Percentiles rank a stretch among this genome's conserved stretches.
These are phyloP conservation scores for Trapa bicornis DNA, from an alignment of 345 rosid species.

Conservation along the genomic window DNA sequence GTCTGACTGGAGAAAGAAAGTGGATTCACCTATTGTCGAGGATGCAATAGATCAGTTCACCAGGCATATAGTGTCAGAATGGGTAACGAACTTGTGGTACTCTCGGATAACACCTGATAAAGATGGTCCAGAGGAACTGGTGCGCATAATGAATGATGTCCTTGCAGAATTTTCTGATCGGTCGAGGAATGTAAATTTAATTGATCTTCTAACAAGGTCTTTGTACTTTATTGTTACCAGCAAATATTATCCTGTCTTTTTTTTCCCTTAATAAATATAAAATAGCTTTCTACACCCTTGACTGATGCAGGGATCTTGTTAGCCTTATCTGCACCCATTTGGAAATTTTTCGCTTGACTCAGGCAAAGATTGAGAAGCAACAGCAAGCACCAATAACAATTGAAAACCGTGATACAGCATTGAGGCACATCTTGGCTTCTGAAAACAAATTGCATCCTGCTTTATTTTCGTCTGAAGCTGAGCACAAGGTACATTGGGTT, in stretches of 20 bases:
- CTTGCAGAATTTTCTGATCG: constrained; percentile 78
- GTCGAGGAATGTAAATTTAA: constrained; percentile 65
- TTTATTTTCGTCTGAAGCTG: constrained; percentile 77
- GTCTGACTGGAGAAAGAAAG: constrained; percentile 78
- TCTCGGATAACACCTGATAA: constrained; percentile 75
- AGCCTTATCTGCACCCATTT: constrained; percentile 56
- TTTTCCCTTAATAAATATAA: neutral
- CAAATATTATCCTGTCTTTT: neutral
- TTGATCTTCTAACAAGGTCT: constrained; percentile 83
- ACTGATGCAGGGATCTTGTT: constrained; percentile 71
- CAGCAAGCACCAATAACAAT: constrained; percentile 32
- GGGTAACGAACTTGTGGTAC: constrained; percentile 94
- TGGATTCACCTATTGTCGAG: constrained; percentile 82
- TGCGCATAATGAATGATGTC: constrained; percentile 55
- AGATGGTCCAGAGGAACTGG: constrained; percentile 86
- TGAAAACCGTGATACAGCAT: constrained; percentile 55
- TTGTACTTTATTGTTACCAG: constrained; percentile 6
- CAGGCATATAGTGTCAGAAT: constrained; percentile 77
- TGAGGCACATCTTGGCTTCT: constrained; percentile 48
- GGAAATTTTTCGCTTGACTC: constrained; percentile 71
- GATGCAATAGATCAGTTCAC: constrained; percentile 77
- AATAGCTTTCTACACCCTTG: constrained; percentile 22
- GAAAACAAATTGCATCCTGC: constrained; percentile 95
- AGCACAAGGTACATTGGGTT: constrained; percentile 62
- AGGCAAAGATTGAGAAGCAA: constrained; percentile 55